Evolutionary conservation across 1,284 basidiomycete genomes (phyloP).

Genomic region (Amylostereum areolatum): DNA sequence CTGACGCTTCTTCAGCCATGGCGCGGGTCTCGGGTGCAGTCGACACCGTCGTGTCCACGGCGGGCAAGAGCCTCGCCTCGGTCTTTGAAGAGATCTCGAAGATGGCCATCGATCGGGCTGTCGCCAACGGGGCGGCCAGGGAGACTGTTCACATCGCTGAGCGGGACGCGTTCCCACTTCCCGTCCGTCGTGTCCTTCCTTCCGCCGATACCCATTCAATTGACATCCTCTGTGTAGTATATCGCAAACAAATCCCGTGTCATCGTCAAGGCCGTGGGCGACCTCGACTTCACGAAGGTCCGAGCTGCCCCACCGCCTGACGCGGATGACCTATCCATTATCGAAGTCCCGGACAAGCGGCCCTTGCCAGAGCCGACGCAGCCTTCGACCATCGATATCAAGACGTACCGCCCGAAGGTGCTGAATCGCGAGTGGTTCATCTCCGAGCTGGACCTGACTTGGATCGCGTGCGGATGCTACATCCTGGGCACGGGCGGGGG

Average conservation of each 20-base stretch:
- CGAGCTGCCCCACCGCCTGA: slow-evolving; percentile 1
- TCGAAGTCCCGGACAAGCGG: not conserved
- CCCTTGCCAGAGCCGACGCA: not conserved
- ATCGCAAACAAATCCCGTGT: slow-evolving; percentile 45
- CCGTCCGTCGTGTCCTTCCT: slow-evolving; percentile 1
- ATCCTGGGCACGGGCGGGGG: slow-evolving; percentile 21
- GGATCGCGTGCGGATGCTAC: slow-evolving; percentile 17
- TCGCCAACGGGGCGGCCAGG: slow-evolving; percentile 9
- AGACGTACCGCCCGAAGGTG: slow-evolving; percentile 16
- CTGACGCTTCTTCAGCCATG: slow-evolving; percentile 1
- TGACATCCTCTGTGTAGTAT: slow-evolving; percentile 36
- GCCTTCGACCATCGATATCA: slow-evolving; percentile 17
- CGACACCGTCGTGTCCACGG: slow-evolving; percentile 3
- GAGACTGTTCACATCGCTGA: slow-evolving; percentile 2
- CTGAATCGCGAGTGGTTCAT: slow-evolving; percentile 26
- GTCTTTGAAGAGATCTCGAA: slow-evolving; percentile 1
- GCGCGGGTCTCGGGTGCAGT: slow-evolving; percentile 6
- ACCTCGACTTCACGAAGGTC: slow-evolving; percentile 17
- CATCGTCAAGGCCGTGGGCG: slow-evolving; percentile 44
- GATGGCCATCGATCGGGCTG: slow-evolving; percentile 20
- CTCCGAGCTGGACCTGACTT: slow-evolving; percentile 27
- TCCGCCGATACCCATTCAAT: too few relatives aligned
- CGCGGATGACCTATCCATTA: not conserved
- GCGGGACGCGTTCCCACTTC: slow-evolving; percentile 8
- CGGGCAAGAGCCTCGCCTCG: not conserved